A percentile compares a stretch with the other conserved stretches of the same genome.
These are phyloP conservation scores for Claviceps fusiformis DNA, from an alignment of 2,329 filamentous ascomycete genomes.

Conservation along the genomic window DNA sequence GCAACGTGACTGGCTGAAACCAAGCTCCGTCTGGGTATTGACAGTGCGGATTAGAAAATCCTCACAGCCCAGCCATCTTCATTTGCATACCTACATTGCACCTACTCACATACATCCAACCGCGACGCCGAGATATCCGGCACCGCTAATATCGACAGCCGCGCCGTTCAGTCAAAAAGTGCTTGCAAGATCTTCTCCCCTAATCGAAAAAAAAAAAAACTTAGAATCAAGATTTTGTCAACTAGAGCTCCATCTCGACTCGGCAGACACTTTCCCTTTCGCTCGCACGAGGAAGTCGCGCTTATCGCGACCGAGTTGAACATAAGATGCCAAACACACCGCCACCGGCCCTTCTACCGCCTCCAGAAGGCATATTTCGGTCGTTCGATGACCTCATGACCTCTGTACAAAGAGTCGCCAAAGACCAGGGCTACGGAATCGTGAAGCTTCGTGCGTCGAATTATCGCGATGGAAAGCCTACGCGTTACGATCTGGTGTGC, in stretches of 20 bases:
- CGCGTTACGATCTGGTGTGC: conserved; percentile 49
- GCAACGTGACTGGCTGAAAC: conserved; percentile 14
- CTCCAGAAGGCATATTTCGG: conserved; percentile 46
- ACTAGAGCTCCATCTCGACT: background rate
- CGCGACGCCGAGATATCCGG: conserved; percentile 1
- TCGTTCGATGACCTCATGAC: conserved; percentile 45
- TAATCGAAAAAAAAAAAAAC: background rate
- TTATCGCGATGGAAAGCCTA: conserved; percentile 49
- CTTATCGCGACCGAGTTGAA: conserved; percentile 18
- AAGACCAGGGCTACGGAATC: conserved; percentile 49
- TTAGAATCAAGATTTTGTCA: background rate
- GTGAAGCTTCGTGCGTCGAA: conserved; percentile 51
- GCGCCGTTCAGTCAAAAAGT: conserved; percentile 1
- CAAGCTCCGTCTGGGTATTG: conserved; percentile 6
- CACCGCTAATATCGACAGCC: background rate
- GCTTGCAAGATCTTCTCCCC: background rate
- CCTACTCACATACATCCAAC: conserved; percentile 2
- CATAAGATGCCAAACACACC: conserved; percentile 32
- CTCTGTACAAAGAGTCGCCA: conserved; percentile 44
- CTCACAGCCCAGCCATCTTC: conserved; percentile 24
- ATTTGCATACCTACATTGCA: conserved; percentile 4
- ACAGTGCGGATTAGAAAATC: conserved; percentile 31
- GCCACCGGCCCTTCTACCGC: conserved; percentile 35
- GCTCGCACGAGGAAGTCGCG: conserved; percentile 11
- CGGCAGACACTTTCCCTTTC: background rate